Conservation (phyloP, 2,329 filamentous ascomycete genomes). For the Cercospora sojina region DNA sequence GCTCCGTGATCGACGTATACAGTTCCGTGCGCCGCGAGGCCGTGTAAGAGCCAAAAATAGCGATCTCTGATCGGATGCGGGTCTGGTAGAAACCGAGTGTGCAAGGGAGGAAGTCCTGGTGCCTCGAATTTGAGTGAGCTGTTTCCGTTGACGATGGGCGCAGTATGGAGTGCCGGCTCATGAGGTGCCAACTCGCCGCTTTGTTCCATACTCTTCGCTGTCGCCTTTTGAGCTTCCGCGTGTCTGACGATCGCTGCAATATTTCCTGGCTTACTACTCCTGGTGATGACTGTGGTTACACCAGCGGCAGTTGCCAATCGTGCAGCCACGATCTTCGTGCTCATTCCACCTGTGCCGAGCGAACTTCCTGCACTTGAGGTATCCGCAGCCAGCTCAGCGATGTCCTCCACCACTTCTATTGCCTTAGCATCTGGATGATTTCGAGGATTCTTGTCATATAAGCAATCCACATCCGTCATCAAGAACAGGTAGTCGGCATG, state of each 20-base stretch:
- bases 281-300: conserved; percentile 92
- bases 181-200: conserved; percentile 29
- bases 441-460: conserved; percentile 94
- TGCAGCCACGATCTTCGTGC: conserved; percentile 93
- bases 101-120: conserved; percentile 57
- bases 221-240: conserved; percentile 62
- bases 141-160: conserved; percentile 29
- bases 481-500: conserved; percentile 95
- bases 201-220: conserved; percentile 28
- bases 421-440: conserved; percentile 79
- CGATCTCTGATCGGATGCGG: conserved; percentile 83
- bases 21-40: conserved; percentile 83
- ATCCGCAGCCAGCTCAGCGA: conserved; percentile 77
- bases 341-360: conserved; percentile 93
- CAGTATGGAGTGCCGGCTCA: conserved; percentile 26
- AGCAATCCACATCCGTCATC: conserved; percentile 97
- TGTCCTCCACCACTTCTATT: conserved; percentile 91
- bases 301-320: conserved; percentile 89
- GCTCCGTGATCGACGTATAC: conserved; percentile 93
- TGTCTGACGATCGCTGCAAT: conserved; percentile 83
- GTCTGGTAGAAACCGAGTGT: conserved; percentile 90
- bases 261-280: conserved; percentile 89
- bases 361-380: conserved; percentile 86
- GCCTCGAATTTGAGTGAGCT: conserved; percentile 32
- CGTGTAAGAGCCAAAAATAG: conserved; percentile 96